Evolutionary conservation across 352 stramenopile species (phyloP).

Genomic region (Pythium dissotocum): DNA sequence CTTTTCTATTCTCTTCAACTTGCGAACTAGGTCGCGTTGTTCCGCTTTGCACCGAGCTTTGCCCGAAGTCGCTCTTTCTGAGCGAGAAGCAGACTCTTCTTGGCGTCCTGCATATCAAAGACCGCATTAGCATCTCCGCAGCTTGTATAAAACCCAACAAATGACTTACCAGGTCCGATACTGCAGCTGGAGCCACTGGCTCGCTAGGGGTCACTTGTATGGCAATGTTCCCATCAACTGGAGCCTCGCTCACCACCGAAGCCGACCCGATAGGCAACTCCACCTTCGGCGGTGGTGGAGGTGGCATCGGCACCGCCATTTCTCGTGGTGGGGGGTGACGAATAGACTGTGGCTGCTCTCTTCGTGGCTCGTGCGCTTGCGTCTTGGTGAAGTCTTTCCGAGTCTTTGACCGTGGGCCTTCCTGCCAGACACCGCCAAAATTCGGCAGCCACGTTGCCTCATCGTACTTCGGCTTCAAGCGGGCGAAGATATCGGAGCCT

Average conservation of each 20-base stretch:
- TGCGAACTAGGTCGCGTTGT: background rate
- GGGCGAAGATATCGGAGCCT: conserved; percentile 34
- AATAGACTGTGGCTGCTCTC: background rate
- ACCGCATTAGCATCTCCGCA: background rate
- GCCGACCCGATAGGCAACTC: background rate
- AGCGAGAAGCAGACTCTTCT: conserved; percentile 53
- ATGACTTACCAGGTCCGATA: background rate
- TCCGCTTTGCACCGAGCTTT: conserved; percentile 50
- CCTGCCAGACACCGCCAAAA: conserved; percentile 79
- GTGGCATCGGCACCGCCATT: background rate
- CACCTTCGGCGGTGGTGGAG: background rate
- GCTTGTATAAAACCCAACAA: background rate
- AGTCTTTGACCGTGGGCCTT: conserved; percentile 58
- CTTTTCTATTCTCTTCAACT: background rate
- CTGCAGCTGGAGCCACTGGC: background rate
- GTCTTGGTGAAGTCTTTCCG: conserved; percentile 51
- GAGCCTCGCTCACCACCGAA: too few species aligned
- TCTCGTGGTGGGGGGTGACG: background rate
- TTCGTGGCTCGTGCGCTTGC: background rate
- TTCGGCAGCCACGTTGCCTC: conserved; percentile 66
- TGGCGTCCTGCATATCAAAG: conserved; percentile 37
- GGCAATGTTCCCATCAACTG: background rate
- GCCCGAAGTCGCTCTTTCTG: conserved; percentile 71
- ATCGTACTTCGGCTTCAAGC: conserved; percentile 33
- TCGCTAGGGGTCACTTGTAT: background rate